Base-by-base conservation (phyloP, 495 filamentous ascomycete genomes). In the Acidiella bohemica region DNA sequence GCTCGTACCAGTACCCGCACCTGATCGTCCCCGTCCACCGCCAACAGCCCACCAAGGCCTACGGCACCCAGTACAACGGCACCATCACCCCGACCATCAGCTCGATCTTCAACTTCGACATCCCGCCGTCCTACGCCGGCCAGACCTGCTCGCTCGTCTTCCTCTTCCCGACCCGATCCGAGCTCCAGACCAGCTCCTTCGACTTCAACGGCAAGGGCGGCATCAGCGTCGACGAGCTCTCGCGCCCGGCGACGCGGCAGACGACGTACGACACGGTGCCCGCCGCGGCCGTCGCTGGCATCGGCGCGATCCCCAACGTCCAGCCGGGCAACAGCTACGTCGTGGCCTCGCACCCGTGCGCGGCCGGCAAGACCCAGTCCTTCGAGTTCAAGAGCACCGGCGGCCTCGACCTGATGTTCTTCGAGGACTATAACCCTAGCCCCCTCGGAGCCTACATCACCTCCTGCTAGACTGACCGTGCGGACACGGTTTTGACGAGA, bases 11-110 rank as follows among this genome's bases (percentile, higher is more conserved):
- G 49, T 75, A 61, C 53, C 79, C 80, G 11, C 72, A 80, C 54
- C 61, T 84, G 36, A 80, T 84, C 44, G 53, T 84, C 20, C 73
- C 74, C 1, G 59, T 83, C 30, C 66, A 78, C 62, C 70, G 68
- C 4, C 51, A 64, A n/a, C 46, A 60, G 24, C 73, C 78, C 3
- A 50, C 67, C 47, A 57, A 43, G 0, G 48, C 51, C 17, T 46
- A 49, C 19, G 57, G 59, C 30, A 54, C 46, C 24, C 26, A 20
- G 2, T 59, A 48, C 46, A 48, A 43, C 37, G 52, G 37, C 44
- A 36, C 22, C 32, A 38, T 59, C 24, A 41, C 30, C 18, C 32
- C 50, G 5, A 47, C 28, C n/a, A 31, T 38, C 30, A 49, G 42
- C 34, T 50, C 54, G 11, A 49, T 57, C 28, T 59, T 57, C 53